Conservation (phyloP, 2,329 filamentous ascomycete genomes). For the Penicillium sp. region DNA sequence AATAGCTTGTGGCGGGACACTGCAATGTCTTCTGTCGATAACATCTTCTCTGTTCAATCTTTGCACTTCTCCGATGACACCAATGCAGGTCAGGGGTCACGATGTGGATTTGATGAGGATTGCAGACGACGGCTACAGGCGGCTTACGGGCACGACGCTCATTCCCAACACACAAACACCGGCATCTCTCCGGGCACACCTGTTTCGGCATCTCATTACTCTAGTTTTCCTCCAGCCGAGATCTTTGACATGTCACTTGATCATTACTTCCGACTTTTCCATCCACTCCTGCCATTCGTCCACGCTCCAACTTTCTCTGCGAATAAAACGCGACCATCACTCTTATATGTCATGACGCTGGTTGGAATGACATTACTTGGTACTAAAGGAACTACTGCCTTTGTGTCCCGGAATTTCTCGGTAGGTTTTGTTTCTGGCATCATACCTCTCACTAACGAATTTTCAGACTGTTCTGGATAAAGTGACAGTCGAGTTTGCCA, state of each 20-base stretch:
- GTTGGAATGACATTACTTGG: conserved; percentile 56
- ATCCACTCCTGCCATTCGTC: conserved; percentile 55
- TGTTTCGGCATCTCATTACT: conserved; percentile 26
- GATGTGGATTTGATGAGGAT: conserved; percentile 45
- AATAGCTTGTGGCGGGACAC: conserved; percentile 46
- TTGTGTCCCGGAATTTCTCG: conserved; percentile 51
- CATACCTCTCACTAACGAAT: conserved; percentile 8
- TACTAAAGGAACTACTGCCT: conserved; percentile 54
- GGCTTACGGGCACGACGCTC: conserved; percentile 33
- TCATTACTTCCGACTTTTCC: conserved; percentile 57
- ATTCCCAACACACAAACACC: conserved; percentile 19
- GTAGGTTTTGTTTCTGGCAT: conserved; percentile 20
- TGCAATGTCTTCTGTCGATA: conserved; percentile 39
- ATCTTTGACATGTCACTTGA: conserved; percentile 57
- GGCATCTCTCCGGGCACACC: conserved; percentile 22
- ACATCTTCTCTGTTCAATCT: conserved; percentile 39
- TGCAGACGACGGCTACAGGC: conserved; percentile 44
- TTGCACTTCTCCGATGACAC: conserved; percentile 23
- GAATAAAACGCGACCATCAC: conserved; percentile 48
- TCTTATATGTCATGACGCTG: conserved; percentile 56
- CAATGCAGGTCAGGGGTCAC: conserved; percentile 32
- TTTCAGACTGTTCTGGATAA: conserved; percentile 39
- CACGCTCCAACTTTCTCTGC: conserved; percentile 57
- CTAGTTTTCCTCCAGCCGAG: conserved; percentile 52
- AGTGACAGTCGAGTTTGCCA: conserved; percentile 46